A percentile compares a stretch with the other conserved stretches of the same genome.
These are phyloP conservation scores for Hypoxylon sp. DNA, from an alignment of 2,329 filamentous ascomycete species.

Conservation along the genomic window DNA sequence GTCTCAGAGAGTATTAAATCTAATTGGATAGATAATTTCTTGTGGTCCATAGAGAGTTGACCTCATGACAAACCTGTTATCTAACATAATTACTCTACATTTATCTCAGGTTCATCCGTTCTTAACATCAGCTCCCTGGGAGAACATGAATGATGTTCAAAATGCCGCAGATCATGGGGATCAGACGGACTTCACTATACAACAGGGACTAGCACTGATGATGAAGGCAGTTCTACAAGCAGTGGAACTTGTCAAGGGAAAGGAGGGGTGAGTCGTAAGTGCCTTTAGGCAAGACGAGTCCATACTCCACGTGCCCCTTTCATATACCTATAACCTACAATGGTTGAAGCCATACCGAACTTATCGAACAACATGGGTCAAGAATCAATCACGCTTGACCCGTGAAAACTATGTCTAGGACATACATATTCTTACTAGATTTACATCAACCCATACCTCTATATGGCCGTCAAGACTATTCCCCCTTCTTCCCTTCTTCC, in stretches of 20 bases:
- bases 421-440: neutral
- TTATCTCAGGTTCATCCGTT: slow-evolving; percentile 10
- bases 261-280: neutral
- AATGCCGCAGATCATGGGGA: neutral
- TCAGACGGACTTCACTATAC: neutral
- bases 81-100: slow-evolving; percentile 6
- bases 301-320: neutral
- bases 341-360: neutral
- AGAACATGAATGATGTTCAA: neutral
- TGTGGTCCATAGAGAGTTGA: slow-evolving; percentile 1
- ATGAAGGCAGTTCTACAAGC: neutral
- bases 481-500: neutral
- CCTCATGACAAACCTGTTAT: neutral
- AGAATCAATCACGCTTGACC: neutral
- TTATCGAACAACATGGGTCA: neutral
- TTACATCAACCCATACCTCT: neutral
- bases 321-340: neutral
- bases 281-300: neutral
- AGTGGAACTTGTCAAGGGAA: neutral
- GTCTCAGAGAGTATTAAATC: neutral
- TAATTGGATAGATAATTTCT: neutral
- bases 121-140: neutral
- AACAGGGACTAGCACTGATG: neutral
- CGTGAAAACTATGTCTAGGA: neutral
- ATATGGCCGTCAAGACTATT: neutral